Evolutionary conservation across 371 early-diverging fungal species (phyloP), one percentile per base, ranked within the genome.

Genomic region (Mucor sp.): DNA sequence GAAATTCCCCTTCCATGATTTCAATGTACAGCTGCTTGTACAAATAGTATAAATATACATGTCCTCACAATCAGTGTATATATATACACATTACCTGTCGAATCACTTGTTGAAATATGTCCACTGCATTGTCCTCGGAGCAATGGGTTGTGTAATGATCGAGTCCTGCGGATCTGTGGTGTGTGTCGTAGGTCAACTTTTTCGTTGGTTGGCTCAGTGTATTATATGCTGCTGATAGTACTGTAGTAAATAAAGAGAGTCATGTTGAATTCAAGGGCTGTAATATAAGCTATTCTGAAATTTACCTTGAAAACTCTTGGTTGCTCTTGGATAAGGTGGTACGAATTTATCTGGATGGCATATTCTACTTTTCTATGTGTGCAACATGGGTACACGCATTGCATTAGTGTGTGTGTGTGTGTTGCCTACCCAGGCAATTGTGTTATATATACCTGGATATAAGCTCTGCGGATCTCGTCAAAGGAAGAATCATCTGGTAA

Each of bases 1-100:
- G 84, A 71, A 87, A 89, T 68, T 89, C 87, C 37, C 89, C 89
- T 55, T 87, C 89, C 85, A 89, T 81, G 62, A 89, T 87, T 74
- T 89, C 89, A 41, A 79, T 77, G 65, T 85, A 89, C 28, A 85
- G 65, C 83, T 64, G 30, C 17, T 50, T 50, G 25, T 12, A 50
- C 23, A 50, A 50, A 50, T 25, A 50, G 1, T 9, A 2, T 30
- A 30, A 30, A 30, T 30, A 47, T 14, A 50, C 7, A 35, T 48
- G 19, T 43, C 4, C 4, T 11, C 19, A 48, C 7, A 48, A n/a
- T n/a, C n/a, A n/a, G 19, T 48, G 23, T 1, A 48, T 19, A 2
- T 57, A 32, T 63, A n/a, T n/a, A n/a, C n/a, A n/a, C n/a, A n/a
- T n/a, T 72, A 87, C 88, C 66, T 87, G 88, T 23, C 84, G 79